Base-by-base conservation (phyloP, 2,329 filamentous ascomycete genomes). In the Fusarium coffeatum region DNA sequence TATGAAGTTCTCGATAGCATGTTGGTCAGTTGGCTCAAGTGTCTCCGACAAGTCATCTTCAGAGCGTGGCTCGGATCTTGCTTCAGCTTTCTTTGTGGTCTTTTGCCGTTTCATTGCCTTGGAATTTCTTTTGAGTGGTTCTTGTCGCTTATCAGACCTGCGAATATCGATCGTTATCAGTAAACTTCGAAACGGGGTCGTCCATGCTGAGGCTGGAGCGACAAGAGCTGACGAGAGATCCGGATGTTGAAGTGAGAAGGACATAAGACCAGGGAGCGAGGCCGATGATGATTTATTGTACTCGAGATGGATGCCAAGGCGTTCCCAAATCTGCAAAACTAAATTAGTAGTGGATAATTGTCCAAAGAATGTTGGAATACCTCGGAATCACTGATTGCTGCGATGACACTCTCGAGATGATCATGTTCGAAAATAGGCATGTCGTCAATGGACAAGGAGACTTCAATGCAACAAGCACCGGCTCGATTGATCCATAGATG, bases 221-320 rank as follows among this genome's bases (percentile, higher is more conserved):
- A 74, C 28, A 25, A 80, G 54, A 18, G 75, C 66, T 6, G 80
- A 81, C 0, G 72, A 71, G 20, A 80, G 49, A 41, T 78, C 75
- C 5, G 78, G 75, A 54, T 83, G 81, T 50, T 82, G 77, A 10
- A 83, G 73, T 1, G 76, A 79, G 42, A 82, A 81, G 2, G 66
- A 59, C 10, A 79, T 49, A 13, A 68, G 55, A 12, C 70, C 72
- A 5, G 72, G 55, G 8, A 70, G 32, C 20, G 66, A 59, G 4
- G 51, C n/a, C 10, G 16, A 15, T 5, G 32, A 37, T 32, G 56
- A 55, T 8, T 50, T 48, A n/a, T 71, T 59, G n/a, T 65, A 57
- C 18, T 74, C 71, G 5, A 81, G 59, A 8, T 62, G 71, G 40
- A 82, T 37, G 3, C 76, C 75, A 1, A 81, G 60, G 5, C 74